A percentile compares a stretch with the other conserved stretches of the same genome.
Evolutionary conservation across 164 flowering plant species (phyloP).

Genomic region (Tinospora cordifolia): DNA sequence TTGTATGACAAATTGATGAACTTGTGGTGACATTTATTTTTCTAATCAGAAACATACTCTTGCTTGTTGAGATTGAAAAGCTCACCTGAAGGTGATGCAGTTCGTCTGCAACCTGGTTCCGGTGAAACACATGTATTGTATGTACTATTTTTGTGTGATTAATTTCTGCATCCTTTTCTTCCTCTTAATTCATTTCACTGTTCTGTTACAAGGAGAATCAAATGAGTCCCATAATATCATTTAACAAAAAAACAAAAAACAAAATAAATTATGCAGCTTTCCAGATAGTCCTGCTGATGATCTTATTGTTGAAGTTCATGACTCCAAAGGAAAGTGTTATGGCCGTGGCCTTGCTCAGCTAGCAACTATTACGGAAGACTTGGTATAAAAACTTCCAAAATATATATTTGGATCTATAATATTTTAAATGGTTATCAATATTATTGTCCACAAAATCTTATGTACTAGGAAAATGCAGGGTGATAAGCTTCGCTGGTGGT

Average conservation of each 20-base stretch:
- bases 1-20: too few relatives aligned
- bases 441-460: slow-evolving; percentile 12
- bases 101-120: slow-evolving; percentile 86
- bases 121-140: slow-evolving; percentile 92
- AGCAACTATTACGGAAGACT: slow-evolving; percentile 76
- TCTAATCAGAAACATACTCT: slow-evolving; percentile 57
- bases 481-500: slow-evolving; percentile 95
- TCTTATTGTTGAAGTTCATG: slow-evolving; percentile 70
- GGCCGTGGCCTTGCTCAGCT: slow-evolving; percentile 89
- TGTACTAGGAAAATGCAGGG: slow-evolving; percentile 38
- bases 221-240: too few relatives aligned
- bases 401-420: not conserved
- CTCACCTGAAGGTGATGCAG: slow-evolving; percentile 58
- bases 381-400: slow-evolving; percentile 33
- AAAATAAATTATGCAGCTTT: slow-evolving; percentile 50
- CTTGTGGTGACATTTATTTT: not conserved
- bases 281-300: slow-evolving; percentile 90
- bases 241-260: too few relatives aligned
- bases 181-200: not conserved
- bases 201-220: not conserved
- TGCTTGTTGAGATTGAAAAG: slow-evolving; percentile 74
- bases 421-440: slow-evolving; percentile 4
- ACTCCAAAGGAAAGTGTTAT: slow-evolving; percentile 67
- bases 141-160: slow-evolving; percentile 19
- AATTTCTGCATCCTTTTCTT: not conserved